Evolutionary conservation across 495 filamentous ascomycete species (phyloP), one percentile per base, ranked within the genome.

Genomic region (Talaromyces trachyspermus): DNA sequence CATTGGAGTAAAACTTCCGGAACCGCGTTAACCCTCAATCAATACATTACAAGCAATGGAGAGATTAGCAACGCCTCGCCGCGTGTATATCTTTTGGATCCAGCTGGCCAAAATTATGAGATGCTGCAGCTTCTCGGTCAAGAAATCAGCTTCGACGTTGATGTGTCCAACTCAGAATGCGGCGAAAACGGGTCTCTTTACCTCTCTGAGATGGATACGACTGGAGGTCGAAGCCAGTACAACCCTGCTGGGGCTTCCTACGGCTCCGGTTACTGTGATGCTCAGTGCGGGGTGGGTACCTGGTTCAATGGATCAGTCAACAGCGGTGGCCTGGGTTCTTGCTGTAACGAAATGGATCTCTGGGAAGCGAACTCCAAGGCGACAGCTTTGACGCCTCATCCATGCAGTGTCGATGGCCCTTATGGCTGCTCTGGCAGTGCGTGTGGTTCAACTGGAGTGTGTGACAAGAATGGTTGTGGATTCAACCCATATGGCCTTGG

Each of bases 201-300:
- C 59, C 68, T 85, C 25, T 74, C 75, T 20, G 77, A 83, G 59
- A 85, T 86, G 80, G 54, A 68, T 20, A 51, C 53, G 2, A 66
- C 74, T 23, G 80, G 81, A 40, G 77, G 79, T 20, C 60, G 72
- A 49, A 71, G 64, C 54, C 56, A 63, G 11, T 57, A 76, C 25
- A 85, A 84, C 62, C 66, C 74, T 20, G 79, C 77, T 3, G 81
- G 82, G 23, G 79, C 81, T 10, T 58, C 68, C 11, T 85, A 83
- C 61, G 82, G 81, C 11, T 80, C 80, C 23, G 82, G 81, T 0
- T 86, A 87, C 66, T 87, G 83, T 56, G 82, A 85, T 55, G 74
- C 79, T 5, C 81, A 86, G 54, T 86, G 83, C 60, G 72, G 66
- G 30, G 62, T 66, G 14, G 58, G 60, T 15, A 63, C 75, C 10